Percentiles rank a stretch among this genome's conserved stretches.
phyloP scores from a whole-genome alignment of 1,284 basidiomycete genomes.

The Microbotryum scabiosae region DNA sequence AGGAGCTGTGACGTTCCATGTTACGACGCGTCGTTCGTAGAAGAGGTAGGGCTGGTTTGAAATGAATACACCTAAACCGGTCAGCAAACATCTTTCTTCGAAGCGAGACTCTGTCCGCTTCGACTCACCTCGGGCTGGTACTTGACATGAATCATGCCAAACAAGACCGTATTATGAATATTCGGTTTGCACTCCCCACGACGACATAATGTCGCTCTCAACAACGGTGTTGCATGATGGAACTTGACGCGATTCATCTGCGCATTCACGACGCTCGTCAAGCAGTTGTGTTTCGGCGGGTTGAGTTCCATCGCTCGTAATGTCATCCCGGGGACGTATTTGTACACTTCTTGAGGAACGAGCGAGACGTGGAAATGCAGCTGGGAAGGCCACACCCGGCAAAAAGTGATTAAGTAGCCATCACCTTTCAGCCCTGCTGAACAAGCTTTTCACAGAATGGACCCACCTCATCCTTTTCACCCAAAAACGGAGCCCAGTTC shows the following conservation, averaged over 20 bases:
- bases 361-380: slow-evolving; percentile 27
- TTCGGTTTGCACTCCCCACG: slow-evolving; percentile 26
- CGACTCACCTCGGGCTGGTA: slow-evolving; percentile 18
- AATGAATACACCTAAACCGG: no score
- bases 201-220: slow-evolving; percentile 20
- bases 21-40: slow-evolving; percentile 24
- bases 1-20: slow-evolving; percentile 23
- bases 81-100: background rate
- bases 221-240: slow-evolving; percentile 26
- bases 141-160: slow-evolving; percentile 26
- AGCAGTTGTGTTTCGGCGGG: slow-evolving; percentile 23
- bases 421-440: no score
- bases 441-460: no score
- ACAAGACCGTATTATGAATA: slow-evolving; percentile 24
- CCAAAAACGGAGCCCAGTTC: slow-evolving; percentile 18
- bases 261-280: slow-evolving; percentile 17
- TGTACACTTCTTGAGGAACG: slow-evolving; percentile 25
- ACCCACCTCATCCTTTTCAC: slow-evolving; percentile 22
- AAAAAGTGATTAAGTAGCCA: no score
- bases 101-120: background rate
- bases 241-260: slow-evolving; percentile 25
- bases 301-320: slow-evolving; percentile 18
- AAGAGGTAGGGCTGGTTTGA: slow-evolving; percentile 15
- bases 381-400: slow-evolving; percentile 1
- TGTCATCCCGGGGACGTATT: slow-evolving; percentile 16